phyloP scores from a whole-genome alignment of 2,329 filamentous ascomycete species.

The Fusarium euwallaceae region DNA sequence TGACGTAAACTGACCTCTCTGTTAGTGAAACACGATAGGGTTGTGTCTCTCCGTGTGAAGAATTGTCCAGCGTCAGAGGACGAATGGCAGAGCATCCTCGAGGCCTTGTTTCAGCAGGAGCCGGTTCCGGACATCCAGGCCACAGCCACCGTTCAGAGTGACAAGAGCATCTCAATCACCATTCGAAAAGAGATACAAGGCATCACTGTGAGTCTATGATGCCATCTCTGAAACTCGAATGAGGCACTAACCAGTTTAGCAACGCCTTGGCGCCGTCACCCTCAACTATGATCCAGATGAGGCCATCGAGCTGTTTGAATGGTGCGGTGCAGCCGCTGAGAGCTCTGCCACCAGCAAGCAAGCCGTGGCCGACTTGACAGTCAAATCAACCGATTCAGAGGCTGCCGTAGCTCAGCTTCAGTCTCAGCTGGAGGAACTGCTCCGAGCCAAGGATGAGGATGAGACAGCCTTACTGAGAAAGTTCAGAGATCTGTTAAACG shows the following conservation, averaged over 20 bases:
- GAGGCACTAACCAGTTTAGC: slow-evolving; percentile 58
- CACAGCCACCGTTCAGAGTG: slow-evolving; percentile 69
- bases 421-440: slow-evolving; percentile 74
- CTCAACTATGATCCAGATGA: slow-evolving; percentile 68
- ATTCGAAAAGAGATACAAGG: slow-evolving; percentile 75
- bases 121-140: slow-evolving; percentile 68
- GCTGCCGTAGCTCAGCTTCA: slow-evolving; percentile 70
- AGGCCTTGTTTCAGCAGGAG: slow-evolving; percentile 66
- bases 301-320: slow-evolving; percentile 76
- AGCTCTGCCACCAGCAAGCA: slow-evolving; percentile 60
- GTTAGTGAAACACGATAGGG: slow-evolving; percentile 68
- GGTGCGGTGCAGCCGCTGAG: slow-evolving; percentile 73
- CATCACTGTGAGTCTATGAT: slow-evolving; percentile 69
- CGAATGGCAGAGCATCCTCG: slow-evolving; percentile 77
- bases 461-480: slow-evolving; percentile 77
- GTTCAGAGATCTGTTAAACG: slow-evolving; percentile 78
- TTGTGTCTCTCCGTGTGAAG: slow-evolving; percentile 65
- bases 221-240: slow-evolving; percentile 23
- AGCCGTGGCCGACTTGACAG: slow-evolving; percentile 58
- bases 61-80: slow-evolving; percentile 67
- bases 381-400: slow-evolving; percentile 63
- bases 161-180: slow-evolving; percentile 68
- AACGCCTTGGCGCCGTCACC: slow-evolving; percentile 76
- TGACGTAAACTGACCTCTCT: slow-evolving; percentile 36
- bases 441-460: slow-evolving; percentile 74